Evolutionary conservation across 179 eudicot species (phyloP).

Genomic region (Kewa caespitosa): DNA sequence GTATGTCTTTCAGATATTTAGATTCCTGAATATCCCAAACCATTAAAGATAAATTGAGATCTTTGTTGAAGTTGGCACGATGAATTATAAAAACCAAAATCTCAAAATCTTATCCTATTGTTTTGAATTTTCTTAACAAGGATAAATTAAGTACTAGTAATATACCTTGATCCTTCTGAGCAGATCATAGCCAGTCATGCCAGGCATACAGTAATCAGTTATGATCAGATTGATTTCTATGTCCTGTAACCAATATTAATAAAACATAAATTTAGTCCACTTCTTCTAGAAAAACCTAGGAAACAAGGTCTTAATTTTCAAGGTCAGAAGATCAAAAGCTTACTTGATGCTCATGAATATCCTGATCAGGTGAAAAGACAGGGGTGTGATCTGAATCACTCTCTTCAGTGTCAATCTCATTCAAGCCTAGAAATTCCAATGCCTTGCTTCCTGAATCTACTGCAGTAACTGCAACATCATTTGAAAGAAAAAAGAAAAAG

Average conservation of each 20-base stretch:
- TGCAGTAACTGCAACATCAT: constrained; percentile 33
- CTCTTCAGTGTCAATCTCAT: constrained; percentile 1
- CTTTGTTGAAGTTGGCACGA: too few relatives aligned
- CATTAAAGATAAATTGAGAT: too few relatives aligned
- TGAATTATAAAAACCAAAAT: too few relatives aligned
- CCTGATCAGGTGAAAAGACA: background rate
- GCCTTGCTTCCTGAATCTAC: constrained; percentile 43
- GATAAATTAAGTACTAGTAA: background rate
- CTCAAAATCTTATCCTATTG: background rate
- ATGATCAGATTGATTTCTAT: constrained; percentile 34
- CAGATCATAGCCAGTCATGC: constrained; percentile 41
- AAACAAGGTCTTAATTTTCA: background rate
- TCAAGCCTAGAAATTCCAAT: constrained; percentile 39
- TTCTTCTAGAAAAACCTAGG: too few relatives aligned
- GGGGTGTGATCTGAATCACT: background rate
- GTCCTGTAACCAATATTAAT: constrained; percentile 7
- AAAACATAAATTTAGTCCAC: too few relatives aligned
- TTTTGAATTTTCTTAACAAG: background rate
- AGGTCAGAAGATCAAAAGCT: background rate
- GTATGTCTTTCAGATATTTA: constrained; percentile 31
- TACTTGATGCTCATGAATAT: constrained; percentile 17
- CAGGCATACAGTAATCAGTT: constrained; percentile 46
- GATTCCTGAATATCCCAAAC: constrained; percentile 32
- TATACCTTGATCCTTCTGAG: constrained; percentile 40
- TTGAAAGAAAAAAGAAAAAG: too few relatives aligned